These are phyloP conservation scores for Boehmeria nivea DNA, from an alignment of 306 rosid genomes.

Conservation along the genomic window DNA sequence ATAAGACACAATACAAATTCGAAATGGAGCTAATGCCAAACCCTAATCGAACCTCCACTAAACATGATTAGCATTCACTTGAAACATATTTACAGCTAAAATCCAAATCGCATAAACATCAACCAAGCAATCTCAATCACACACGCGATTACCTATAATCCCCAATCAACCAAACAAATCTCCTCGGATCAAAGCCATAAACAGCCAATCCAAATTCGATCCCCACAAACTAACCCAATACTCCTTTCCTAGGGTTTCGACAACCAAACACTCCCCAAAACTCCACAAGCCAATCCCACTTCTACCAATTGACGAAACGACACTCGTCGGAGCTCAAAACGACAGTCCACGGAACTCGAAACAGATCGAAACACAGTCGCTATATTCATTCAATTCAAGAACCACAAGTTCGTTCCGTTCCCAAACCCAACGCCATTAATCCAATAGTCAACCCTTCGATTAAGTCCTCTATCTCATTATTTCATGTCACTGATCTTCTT, in stretches of 20 bases:
- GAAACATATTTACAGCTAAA: slow-evolving; percentile 6
- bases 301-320: slow-evolving; percentile 8
- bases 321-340: slow-evolving; percentile 11
- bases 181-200: slow-evolving; percentile 20
- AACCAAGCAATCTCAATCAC: slow-evolving; percentile 16
- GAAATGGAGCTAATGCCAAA: background rate
- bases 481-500: slow-evolving; percentile 23
- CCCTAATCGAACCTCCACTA: slow-evolving; percentile 4
- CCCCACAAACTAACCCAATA: slow-evolving; percentile 22
- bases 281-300: slow-evolving; percentile 6
- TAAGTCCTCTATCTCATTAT: slow-evolving; percentile 33
- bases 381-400: no score
- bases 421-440: slow-evolving; percentile 35
- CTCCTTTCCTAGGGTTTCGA: slow-evolving; percentile 46
- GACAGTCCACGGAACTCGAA: slow-evolving; percentile 10
- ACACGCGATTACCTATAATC: slow-evolving; percentile 14
- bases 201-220: slow-evolving; percentile 1
- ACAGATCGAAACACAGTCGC: slow-evolving; percentile 45
- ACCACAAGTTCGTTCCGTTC: no score
- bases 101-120: slow-evolving; percentile 11
- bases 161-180: slow-evolving; percentile 10
- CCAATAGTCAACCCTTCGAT: slow-evolving; percentile 40
- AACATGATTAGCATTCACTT: background rate
- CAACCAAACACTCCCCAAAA: slow-evolving; percentile 10
- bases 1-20: background rate